Evolutionary conservation across 2,329 filamentous ascomycete species (phyloP), one percentile per base, ranked within the genome.

Genomic region (Pseudogymnoascus sp.): DNA sequence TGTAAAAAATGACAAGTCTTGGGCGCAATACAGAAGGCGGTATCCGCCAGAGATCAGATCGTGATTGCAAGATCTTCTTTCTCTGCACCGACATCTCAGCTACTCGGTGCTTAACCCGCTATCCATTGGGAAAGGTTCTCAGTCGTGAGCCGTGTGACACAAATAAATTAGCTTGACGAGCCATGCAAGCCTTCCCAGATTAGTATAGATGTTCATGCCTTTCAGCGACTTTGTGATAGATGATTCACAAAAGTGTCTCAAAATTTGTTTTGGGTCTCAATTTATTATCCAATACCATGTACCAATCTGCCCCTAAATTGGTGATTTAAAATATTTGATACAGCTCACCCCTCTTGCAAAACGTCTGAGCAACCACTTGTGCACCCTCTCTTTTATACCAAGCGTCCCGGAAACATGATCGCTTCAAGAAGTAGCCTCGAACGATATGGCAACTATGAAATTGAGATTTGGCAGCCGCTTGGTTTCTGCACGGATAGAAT

Each of bases 351-450:
- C 44, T 17, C 8, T 15, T 4, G 8, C n/a, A 54, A 54, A 31
- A 31, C 3, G 10, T 33, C 4, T 54, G 26, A 31, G 4, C 44
- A 54, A 33, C 26, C 8, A 54, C n/a, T 26, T 54, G 44, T 54
- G 31, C 26, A 17, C n/a, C 26, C 26, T 31, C 26, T 13, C 10
- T 5, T 17, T 33, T 50, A 11, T 33, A 54, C 17, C 44, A 54
- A 54, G 13, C 6, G 26, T 33, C 31, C n/a, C 44, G n/a, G n/a
- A 26, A 5, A 54, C n/a, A 54, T 54, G 44, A 54, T 54, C 26
- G 44, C 44, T 54, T 54, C 44, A 54, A 54, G 21, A 54, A 54
- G 44, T 33, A 54, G 31, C 44, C 44, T 54, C 26, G n/a, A 54
- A 11, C 44, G 2, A 54, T 33, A 54, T 54, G 44, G 44, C 26